phyloP scores from a whole-genome alignment of 805 yeast species.

The Geotrichum ghanense region DNA sequence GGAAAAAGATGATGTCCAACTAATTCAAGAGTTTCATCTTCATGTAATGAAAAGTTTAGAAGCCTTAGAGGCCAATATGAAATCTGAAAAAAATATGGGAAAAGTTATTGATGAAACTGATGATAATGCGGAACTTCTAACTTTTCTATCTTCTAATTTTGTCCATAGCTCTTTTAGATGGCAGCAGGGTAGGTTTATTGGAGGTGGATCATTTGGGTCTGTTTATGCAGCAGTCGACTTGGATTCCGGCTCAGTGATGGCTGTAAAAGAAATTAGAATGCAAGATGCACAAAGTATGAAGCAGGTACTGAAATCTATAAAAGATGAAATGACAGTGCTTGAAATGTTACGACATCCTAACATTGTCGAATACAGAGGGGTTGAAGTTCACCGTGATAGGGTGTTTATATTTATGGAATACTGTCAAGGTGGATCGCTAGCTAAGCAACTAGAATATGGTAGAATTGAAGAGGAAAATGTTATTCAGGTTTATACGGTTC shows the following conservation, averaged over 20 bases:
- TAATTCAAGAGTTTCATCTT: constrained; percentile 47
- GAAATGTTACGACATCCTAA: constrained; percentile 95
- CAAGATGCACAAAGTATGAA: constrained; percentile 80
- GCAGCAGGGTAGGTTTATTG: constrained; percentile 91
- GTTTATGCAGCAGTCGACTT: constrained; percentile 87
- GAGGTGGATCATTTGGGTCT: constrained; percentile 93
- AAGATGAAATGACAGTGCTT: constrained; percentile 92
- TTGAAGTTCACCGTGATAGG: constrained; percentile 91
- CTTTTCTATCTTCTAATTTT: constrained; percentile 78
- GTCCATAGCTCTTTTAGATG: constrained; percentile 87
- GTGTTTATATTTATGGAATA: constrained; percentile 91
- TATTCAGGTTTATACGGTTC: constrained; percentile 55
- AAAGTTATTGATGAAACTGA: constrained; percentile 81
- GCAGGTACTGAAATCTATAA: constrained; percentile 75
- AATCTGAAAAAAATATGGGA: constrained; percentile 53
- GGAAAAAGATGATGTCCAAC: constrained; percentile 41
- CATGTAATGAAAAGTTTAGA: constrained; percentile 56
- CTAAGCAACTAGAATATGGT: constrained; percentile 44
- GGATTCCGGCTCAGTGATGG: constrained; percentile 95
- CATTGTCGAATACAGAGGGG: constrained; percentile 92
- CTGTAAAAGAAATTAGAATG: constrained; percentile 88
- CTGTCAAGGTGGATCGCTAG: constrained; percentile 91
- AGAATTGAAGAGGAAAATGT: constrained; percentile 47
- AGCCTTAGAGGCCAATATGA: constrained; percentile 49
- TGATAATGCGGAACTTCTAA: constrained; percentile 75